A percentile compares a stretch with the other conserved stretches of the same genome.
These are phyloP conservation scores for Alternaria burnsii DNA, from an alignment of 2,329 filamentous ascomycete species.

Conservation along the genomic window DNA sequence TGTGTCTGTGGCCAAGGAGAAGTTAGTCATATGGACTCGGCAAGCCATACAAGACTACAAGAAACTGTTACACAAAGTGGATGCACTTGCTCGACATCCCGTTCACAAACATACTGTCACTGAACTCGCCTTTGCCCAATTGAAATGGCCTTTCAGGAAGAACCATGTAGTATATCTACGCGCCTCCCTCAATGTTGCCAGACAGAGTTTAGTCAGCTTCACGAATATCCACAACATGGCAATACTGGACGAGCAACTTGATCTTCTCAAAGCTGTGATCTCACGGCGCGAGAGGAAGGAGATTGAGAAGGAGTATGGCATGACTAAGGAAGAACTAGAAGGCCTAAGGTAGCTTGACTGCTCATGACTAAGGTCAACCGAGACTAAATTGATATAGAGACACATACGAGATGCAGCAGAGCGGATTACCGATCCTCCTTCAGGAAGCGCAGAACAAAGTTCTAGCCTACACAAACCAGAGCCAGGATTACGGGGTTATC, in stretches of 20 bases:
- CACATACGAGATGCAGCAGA: not conserved
- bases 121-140: constrained; percentile 4
- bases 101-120: not conserved
- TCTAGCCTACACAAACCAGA: not conserved
- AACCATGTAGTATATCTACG: constrained; percentile 7
- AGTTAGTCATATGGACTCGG: not conserved
- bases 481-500: too few species aligned
- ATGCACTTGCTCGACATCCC: not conserved
- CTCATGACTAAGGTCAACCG: not conserved
- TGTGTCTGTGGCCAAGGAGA: not conserved
- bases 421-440: not conserved
- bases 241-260: constrained; percentile 6
- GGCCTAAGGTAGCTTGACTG: not conserved
- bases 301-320: not conserved
- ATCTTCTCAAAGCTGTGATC: not conserved
- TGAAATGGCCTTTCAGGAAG: constrained; percentile 14
- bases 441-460: not conserved
- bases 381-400: not conserved
- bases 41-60: not conserved
- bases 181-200: constrained; percentile 13
- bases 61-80: not conserved
- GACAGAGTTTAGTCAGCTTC: constrained; percentile 11
- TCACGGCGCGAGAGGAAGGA: not conserved
- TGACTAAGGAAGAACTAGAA: not conserved
- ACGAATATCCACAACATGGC: constrained; percentile 8